Base-by-base conservation (phyloP, 2,329 filamentous ascomycete species). In the Diplodia mutila region DNA sequence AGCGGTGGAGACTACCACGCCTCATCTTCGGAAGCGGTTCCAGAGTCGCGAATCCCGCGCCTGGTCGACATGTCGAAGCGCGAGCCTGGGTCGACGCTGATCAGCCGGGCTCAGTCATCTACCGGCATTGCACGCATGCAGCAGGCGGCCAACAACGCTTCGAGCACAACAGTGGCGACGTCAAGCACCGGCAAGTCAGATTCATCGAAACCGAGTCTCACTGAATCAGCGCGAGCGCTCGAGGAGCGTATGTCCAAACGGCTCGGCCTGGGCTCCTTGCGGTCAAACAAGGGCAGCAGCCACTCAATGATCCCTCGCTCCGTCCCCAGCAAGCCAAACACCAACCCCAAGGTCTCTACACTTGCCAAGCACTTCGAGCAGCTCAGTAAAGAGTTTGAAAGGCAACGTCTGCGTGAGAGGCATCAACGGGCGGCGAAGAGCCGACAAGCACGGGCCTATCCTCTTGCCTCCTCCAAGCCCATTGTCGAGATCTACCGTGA, bases 401-500 rank as follows among this genome's bases (percentile, higher is more conserved):
- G 94, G 73, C 94, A 99, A 79, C 88, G 95, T 53, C 87, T 96
- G 72, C 90, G 91, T 59, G 94, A 98, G 77, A 88, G 92, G 71
- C 90, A 90, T 73, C 91, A 93, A 76, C 85, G 92, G 68, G 91
- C 92, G 29, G 91, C 92, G 54, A 93, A 90, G 74, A 89, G 91
- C 75, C 86, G 87, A 52, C 87, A 88, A 76, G 92, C 92, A 16
- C 87, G 94, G 69, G 92, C 93, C 0, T 94, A 94, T 76, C 94
- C 95, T 23, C 88, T 95, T 71, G 92, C 93, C 49, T 94, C 93
- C 21, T 96, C 94, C n/a, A 95, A 94, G 74, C 94, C 95, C 7
- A 94, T 96, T 69, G 94, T 99, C 18, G 92, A 98, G 78, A 93
- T 99, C 9, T 99, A 98, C 76, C 91, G 92, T 72, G 93, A 97